phyloP scores from a whole-genome alignment of 305 asterid species.

The Solanum hybrid region DNA sequence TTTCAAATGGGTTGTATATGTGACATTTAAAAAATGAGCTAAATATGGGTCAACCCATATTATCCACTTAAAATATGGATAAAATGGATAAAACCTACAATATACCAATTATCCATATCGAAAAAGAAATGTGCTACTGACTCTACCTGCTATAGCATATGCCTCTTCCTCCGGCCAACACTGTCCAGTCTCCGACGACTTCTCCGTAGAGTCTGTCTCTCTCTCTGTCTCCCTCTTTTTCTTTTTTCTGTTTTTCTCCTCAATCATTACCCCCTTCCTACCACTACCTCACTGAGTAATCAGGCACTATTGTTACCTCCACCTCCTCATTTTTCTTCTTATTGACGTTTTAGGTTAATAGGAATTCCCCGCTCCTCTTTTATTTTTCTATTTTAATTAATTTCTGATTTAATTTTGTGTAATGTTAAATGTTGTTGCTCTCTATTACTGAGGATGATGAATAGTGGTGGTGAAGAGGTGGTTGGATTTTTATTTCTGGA shows the following conservation, averaged over 20 bases:
- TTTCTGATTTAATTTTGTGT: slow-evolving; percentile 12
- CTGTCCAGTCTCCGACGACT: background rate
- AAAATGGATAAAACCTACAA: background rate
- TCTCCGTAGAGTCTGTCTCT: background rate
- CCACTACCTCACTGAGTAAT: slow-evolving; percentile 7
- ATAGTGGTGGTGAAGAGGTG: background rate
- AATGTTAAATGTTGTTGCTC: slow-evolving; percentile 4
- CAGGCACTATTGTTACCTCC: slow-evolving; percentile 57
- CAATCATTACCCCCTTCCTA: background rate
- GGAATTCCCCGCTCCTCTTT: background rate
- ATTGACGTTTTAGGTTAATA: slow-evolving; percentile 21
- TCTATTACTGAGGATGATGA: background rate
- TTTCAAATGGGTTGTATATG: background rate
- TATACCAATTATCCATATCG: background rate
- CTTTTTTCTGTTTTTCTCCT: background rate
- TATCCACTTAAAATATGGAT: background rate
- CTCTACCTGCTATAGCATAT: background rate
- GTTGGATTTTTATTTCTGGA: background rate
- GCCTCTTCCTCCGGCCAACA: background rate
- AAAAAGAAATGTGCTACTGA: background rate
- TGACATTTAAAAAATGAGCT: background rate
- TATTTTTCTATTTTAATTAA: background rate
- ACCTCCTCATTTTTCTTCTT: slow-evolving; percentile 51
- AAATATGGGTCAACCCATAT: background rate
- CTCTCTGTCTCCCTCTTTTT: background rate